Evolutionary conservation across 257 asterid genomes (phyloP).

Genomic region (Solanum megistacrolobum): DNA sequence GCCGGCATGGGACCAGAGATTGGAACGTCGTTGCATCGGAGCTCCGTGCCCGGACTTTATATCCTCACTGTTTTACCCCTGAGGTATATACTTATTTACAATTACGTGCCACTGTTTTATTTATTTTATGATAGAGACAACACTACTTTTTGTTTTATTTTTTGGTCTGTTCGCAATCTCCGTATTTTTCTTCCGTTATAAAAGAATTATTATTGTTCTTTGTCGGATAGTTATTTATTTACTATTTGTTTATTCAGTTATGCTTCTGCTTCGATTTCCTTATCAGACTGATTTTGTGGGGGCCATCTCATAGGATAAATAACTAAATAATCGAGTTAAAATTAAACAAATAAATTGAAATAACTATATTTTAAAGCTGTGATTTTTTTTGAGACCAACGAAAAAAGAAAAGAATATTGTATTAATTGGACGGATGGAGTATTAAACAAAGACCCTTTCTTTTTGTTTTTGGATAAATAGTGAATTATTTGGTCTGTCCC

Average conservation of each 20-base stretch:
- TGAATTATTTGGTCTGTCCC: neutral
- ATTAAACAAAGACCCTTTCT: neutral
- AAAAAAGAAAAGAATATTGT: neutral
- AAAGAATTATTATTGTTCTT: neutral
- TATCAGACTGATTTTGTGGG: neutral
- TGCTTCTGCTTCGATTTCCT: neutral
- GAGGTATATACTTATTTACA: constrained; percentile 26
- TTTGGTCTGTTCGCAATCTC: neutral
- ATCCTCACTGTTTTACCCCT: constrained; percentile 47
- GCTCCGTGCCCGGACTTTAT: constrained; percentile 50
- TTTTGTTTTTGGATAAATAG: neutral
- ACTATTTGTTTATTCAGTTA: neutral
- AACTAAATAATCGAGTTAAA: neutral
- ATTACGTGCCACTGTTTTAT: neutral
- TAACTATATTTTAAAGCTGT: neutral
- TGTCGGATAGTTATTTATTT: neutral
- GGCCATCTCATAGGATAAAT: neutral
- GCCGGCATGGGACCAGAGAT: constrained; percentile 43
- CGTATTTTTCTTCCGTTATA: neutral
- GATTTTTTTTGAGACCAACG: neutral
- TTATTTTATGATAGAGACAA: neutral
- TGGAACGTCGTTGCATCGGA: constrained; percentile 84
- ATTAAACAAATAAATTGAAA: too few relatives aligned
- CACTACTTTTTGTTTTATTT: neutral
- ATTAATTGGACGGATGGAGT: neutral